Evolutionary conservation across 495 filamentous ascomycete genomes (phyloP).

Genomic region (Bathelium albidoporum): DNA sequence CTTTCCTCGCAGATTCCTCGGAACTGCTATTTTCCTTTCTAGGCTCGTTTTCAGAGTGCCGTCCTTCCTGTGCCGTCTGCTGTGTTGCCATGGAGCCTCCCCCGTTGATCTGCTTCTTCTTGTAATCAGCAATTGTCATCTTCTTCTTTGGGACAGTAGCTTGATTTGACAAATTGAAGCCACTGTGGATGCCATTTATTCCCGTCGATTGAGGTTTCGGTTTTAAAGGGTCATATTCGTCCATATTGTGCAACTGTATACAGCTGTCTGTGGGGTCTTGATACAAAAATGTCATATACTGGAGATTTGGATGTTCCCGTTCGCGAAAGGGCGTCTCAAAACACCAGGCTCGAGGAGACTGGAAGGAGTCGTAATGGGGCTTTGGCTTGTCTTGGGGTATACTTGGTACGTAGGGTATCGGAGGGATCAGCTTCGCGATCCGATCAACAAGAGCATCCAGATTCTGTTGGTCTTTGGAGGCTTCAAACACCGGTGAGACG

Average conservation of each 20-base stretch:
- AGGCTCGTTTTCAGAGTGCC: neutral
- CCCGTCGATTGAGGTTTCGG: conserved; percentile 9
- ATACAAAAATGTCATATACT: conserved; percentile 25
- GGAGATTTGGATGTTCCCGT: conserved; percentile 18
- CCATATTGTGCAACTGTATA: conserved; percentile 13
- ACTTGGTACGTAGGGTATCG: conserved; percentile 22
- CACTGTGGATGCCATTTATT: conserved; percentile 1
- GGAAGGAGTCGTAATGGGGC: conserved; percentile 13
- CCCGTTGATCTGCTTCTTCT: conserved; percentile 18
- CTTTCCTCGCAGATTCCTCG: neutral
- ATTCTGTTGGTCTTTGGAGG: conserved; percentile 10
- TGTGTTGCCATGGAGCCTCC: neutral
- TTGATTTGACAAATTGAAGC: neutral
- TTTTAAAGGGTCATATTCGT: neutral
- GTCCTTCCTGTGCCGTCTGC: neutral
- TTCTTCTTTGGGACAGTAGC: conserved; percentile 20
- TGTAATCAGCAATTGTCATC: conserved; percentile 23
- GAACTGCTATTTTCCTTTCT: neutral
- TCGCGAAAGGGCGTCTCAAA: conserved; percentile 17
- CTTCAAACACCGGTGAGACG: neutral
- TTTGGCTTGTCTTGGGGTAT: conserved; percentile 13
- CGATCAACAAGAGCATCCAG: conserved; percentile 19
- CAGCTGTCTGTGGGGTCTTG: conserved; percentile 20
- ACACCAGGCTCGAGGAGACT: conserved; percentile 15
- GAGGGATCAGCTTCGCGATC: conserved; percentile 18